Evolutionary conservation across 345 rosid genomes (phyloP).

Genomic region (Gynandropsis gynandra): DNA sequence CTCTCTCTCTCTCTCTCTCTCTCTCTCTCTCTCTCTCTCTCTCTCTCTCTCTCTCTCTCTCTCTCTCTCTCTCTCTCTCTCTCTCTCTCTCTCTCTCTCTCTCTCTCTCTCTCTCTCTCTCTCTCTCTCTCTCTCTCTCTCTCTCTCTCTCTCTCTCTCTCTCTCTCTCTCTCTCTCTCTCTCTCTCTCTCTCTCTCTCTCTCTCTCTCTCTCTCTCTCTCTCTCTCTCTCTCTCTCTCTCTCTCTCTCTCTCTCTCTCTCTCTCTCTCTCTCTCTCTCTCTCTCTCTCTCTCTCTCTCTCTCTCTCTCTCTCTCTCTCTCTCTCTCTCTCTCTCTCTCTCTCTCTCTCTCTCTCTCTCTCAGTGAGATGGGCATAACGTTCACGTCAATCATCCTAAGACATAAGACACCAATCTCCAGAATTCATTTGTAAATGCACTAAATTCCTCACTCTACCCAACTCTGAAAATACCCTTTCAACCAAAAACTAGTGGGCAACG

Average conservation of each 20-base stretch:
- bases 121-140: background rate
- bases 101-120: slow-evolving; percentile 1
- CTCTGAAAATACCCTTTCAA: slow-evolving; percentile 65
- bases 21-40: slow-evolving; percentile 1
- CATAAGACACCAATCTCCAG: slow-evolving; percentile 20
- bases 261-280: slow-evolving; percentile 1
- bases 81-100: background rate
- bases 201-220: background rate
- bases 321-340: background rate
- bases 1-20: slow-evolving; percentile 1
- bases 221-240: slow-evolving; percentile 1
- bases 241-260: background rate
- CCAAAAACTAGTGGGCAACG: slow-evolving; percentile 29
- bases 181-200: slow-evolving; percentile 1
- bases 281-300: background rate
- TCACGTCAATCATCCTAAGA: slow-evolving; percentile 48
- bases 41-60: background rate
- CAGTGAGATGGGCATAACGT: slow-evolving; percentile 43
- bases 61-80: slow-evolving; percentile 1
- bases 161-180: background rate
- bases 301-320: slow-evolving; percentile 1
- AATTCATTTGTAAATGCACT: slow-evolving; percentile 23
- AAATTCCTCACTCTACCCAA: slow-evolving; percentile 58
- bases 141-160: slow-evolving; percentile 1
- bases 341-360: slow-evolving; percentile 1